Conservation (phyloP, 768 basidiomycete genomes). For the Nidularia pulvinata region DNA sequence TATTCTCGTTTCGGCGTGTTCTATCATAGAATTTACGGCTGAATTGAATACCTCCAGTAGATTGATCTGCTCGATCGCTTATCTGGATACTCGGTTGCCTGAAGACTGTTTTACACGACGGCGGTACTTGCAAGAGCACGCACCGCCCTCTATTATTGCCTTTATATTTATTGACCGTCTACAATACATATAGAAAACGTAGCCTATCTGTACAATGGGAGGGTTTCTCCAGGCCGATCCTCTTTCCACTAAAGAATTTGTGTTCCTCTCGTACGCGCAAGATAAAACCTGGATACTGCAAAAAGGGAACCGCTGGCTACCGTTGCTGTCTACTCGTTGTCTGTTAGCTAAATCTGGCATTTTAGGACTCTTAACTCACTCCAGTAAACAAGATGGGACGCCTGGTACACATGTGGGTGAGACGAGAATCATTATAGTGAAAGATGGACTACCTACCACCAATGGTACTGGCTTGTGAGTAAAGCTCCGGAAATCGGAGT, state of each 20-base stretch:
- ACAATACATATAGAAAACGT: no score
- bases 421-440: not conserved
- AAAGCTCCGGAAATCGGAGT: not conserved
- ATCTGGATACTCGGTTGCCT: no score
- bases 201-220: no score
- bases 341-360: not conserved
- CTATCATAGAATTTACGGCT: no score
- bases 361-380: not conserved
- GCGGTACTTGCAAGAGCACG: no score
- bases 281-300: not conserved
- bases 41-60: no score
- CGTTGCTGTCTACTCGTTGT: not conserved
- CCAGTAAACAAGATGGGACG: not conserved
- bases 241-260: not conserved
- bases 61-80: no score
- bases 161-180: no score
- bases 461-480: not conserved
- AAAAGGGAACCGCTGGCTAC: not conserved
- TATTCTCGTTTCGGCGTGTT: no score
- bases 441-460: not conserved
- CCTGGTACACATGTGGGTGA: not conserved
- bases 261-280: not conserved
- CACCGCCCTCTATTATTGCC: no score
- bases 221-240: no score
- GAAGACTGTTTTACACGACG: no score